A percentile compares a stretch with the other conserved stretches of the same genome.
Conservation (phyloP, 176 grass and related monocot genomes). For the Carex scoparia region DNA sequence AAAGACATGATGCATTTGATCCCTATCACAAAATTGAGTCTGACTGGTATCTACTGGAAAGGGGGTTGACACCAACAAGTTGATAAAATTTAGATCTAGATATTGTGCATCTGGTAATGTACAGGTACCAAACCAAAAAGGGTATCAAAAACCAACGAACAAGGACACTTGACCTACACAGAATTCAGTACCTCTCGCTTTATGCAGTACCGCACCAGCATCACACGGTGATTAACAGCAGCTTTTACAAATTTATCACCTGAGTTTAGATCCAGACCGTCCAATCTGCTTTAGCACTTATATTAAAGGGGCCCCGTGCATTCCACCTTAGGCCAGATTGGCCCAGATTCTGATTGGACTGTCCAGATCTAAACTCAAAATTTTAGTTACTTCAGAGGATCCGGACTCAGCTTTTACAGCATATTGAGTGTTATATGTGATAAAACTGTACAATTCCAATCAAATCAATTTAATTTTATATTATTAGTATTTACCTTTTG, state of each 20-base stretch:
- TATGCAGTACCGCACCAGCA: background rate
- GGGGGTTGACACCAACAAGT: background rate
- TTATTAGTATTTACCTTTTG: slow-evolving; percentile 29
- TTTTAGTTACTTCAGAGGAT: no score
- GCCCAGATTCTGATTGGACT: no score
- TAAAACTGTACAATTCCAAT: background rate
- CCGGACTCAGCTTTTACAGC: background rate
- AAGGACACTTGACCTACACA: background rate
- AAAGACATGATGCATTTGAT: no score
- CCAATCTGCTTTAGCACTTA: no score
- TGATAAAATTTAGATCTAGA: background rate
- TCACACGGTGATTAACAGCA: background rate
- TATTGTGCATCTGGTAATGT: background rate
- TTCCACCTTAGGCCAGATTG: no score
- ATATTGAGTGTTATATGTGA: background rate
- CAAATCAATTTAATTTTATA: background rate
- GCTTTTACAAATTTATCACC: background rate
- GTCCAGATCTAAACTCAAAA: no score
- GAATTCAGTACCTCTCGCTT: background rate
- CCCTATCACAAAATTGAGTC: background rate
- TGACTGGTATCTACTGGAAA: background rate
- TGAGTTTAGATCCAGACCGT: no score
- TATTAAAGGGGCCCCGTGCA: no score
- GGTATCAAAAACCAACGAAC: background rate
- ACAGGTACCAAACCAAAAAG: background rate